Evolutionary conservation across 2,329 filamentous ascomycete genomes (phyloP).

Genomic region (Drechmeria coniospora): DNA sequence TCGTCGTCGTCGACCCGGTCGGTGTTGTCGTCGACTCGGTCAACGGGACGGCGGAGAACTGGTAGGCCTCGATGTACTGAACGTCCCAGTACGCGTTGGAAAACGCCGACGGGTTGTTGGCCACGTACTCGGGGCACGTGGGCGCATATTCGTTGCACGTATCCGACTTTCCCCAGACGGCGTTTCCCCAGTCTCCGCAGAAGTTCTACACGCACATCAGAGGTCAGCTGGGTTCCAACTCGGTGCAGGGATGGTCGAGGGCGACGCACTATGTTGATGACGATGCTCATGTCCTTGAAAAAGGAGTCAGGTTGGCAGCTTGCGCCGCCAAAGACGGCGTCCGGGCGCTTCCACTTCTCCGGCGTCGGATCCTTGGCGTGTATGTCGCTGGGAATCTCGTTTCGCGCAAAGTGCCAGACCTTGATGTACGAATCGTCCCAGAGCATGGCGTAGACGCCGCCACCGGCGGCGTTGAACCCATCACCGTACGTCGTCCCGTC

Average conservation of each 20-base stretch:
- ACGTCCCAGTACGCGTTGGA: conserved; percentile 34
- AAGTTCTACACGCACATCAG: conserved; percentile 36
- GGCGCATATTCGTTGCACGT: conserved; percentile 23
- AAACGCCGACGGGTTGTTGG: conserved; percentile 27
- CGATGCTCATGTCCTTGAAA: conserved; percentile 56
- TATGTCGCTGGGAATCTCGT: conserved; percentile 50
- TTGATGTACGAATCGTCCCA: conserved; percentile 56
- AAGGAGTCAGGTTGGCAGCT: conserved; percentile 49
- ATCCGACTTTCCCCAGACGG: conserved; percentile 23
- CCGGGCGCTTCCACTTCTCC: conserved; percentile 49
- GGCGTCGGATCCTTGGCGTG: conserved; percentile 43
- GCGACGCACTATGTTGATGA: conserved; percentile 46
- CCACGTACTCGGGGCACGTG: conserved; percentile 32
- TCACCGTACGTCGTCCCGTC: conserved; percentile 40
- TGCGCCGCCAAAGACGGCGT: conserved; percentile 50
- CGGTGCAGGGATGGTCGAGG: background rate
- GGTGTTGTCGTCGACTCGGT: background rate
- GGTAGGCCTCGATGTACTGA: conserved; percentile 35
- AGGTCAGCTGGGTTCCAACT: background rate
- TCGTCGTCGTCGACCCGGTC: background rate
- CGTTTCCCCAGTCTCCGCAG: conserved; percentile 59
- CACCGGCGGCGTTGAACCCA: conserved; percentile 48
- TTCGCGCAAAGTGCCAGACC: conserved; percentile 64
- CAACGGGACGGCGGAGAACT: conserved; percentile 3
- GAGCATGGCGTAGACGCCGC: conserved; percentile 56